Conservation (phyloP, 73 alveolate species). For the Effrenium voratum region DNA sequence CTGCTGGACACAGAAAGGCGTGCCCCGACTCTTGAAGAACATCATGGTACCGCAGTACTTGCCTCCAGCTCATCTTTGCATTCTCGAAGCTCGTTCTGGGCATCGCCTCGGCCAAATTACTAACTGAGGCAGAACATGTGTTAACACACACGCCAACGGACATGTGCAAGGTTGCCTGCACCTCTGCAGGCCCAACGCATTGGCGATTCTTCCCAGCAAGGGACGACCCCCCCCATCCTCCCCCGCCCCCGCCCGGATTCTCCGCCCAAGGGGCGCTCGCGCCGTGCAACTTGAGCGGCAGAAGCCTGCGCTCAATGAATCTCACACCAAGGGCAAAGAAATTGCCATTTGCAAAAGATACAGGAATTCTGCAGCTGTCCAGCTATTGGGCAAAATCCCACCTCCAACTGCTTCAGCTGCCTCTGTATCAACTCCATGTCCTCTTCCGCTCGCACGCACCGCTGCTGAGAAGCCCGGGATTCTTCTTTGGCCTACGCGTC, state of each 20-base stretch:
- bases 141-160: too few relatives aligned
- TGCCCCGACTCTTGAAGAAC: too few relatives aligned
- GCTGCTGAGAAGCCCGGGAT: constrained; percentile 2
- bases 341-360: neutral
- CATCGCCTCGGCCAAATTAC: too few relatives aligned
- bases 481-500: constrained; percentile 25
- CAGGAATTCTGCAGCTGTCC: neutral
- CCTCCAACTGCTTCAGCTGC: too few relatives aligned
- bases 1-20: too few relatives aligned
- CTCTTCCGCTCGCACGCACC: constrained; percentile 56
- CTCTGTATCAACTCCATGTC: constrained; percentile 30
- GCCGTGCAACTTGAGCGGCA: constrained; percentile 22
- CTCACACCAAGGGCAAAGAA: too few relatives aligned
- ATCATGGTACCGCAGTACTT: too few relatives aligned
- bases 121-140: too few relatives aligned
- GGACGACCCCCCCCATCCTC: too few relatives aligned
- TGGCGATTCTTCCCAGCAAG: too few relatives aligned
- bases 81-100: neutral
- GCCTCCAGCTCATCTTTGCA: constrained; percentile 44
- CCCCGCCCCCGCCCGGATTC: neutral
- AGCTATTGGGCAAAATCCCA: neutral
- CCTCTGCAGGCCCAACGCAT: neutral
- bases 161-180: neutral
- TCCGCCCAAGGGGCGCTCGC: constrained; percentile 33
- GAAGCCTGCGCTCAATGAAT: constrained; percentile 29